These are phyloP conservation scores for Curvularia sp. DNA, from an alignment of 2,329 filamentous ascomycete species.

Conservation along the genomic window DNA sequence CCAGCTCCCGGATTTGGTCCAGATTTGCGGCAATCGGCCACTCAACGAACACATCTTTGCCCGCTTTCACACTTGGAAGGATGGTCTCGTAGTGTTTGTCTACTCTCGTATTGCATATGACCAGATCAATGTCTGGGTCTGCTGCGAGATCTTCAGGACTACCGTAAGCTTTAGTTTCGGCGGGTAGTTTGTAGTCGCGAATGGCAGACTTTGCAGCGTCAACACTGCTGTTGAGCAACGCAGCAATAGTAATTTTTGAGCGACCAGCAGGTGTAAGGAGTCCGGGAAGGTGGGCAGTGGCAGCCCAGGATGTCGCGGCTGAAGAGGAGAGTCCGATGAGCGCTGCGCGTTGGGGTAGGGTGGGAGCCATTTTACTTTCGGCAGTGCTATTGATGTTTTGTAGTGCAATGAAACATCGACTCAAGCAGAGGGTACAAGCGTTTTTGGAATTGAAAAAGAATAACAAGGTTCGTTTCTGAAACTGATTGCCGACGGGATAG, in stretches of 20 bases:
- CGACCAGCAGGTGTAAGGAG: slow-evolving; percentile 52
- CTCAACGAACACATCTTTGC: slow-evolving; percentile 61
- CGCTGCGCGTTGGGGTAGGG: slow-evolving; percentile 59
- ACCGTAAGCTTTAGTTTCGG: slow-evolving; percentile 55
- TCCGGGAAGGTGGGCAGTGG: slow-evolving; percentile 64
- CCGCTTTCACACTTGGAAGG: slow-evolving; percentile 58
- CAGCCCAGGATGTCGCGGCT: slow-evolving; percentile 63
- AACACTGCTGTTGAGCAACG: slow-evolving; percentile 56
- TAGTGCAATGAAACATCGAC: too few relatives aligned
- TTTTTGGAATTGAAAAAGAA: neutral
- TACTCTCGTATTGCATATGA: slow-evolving; percentile 63
- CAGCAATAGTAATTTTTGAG: slow-evolving; percentile 53
- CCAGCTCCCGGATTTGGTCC: slow-evolving; percentile 52
- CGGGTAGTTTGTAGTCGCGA: slow-evolving; percentile 46
- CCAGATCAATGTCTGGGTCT: slow-evolving; percentile 43
- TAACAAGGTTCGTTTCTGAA: neutral
- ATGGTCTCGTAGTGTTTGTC: slow-evolving; percentile 60
- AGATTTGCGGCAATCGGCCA: slow-evolving; percentile 55
- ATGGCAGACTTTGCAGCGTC: slow-evolving; percentile 53
- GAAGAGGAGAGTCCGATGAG: slow-evolving; percentile 65
- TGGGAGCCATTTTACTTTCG: slow-evolving; percentile 1
- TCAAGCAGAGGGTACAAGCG: too few relatives aligned
- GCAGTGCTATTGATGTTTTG: neutral
- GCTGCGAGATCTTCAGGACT: slow-evolving; percentile 53
- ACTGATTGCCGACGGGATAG: neutral